Evolutionary conservation across 139 green algal species (phyloP), one percentile per base, ranked within the genome.

Genomic region (Bryopsis sp.): DNA sequence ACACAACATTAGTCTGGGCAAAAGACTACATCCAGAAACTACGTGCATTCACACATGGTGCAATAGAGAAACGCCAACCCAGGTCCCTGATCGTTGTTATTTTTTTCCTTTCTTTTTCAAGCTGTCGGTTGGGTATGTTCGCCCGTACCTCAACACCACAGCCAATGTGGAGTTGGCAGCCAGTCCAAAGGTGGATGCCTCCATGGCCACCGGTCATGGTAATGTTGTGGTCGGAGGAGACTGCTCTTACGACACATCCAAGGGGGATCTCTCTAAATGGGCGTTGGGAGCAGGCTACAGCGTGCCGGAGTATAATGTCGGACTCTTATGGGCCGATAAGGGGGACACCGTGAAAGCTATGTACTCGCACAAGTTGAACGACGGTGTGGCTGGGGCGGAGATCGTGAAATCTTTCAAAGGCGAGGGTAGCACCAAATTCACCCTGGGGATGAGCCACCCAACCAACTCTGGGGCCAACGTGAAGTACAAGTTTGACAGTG

Each of bases 401-500:
- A 43, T 67, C 7, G 24, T n/a, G 5, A 43, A 47, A 43, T 39
- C 59, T 33, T 26, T 67, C 32, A 67, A 67, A 47, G 59, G 34
- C 19, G 59, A 67, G 28, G 19, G 26, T 8, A 33, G 26, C 15
- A 5, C 32, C 7, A n/a, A 29, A 43, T 67, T 67, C 19, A 24
- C 31, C 29, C 15, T 31, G 5, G 59, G 59, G 5, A 4, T 67
- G 26, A 43, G 32, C 8, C 32, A 47, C 8, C 28, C 28, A 43
- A 19, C 39, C 7, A 31, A 67, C 6, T 47, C 5, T 67, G 59
- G 59, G 33, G n/a, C 6, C 32, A 29, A 47, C 7, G 28, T 67
- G 26, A 67, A 67, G 19, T n/a, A 11, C 5, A 67, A 67, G 59
- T n/a, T 47, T n/a, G 59, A 67, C 32, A 67, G 59, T 29, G 29